Conservation (phyloP, 257 asterid genomes). For the Lavandula angustifolia region DNA sequence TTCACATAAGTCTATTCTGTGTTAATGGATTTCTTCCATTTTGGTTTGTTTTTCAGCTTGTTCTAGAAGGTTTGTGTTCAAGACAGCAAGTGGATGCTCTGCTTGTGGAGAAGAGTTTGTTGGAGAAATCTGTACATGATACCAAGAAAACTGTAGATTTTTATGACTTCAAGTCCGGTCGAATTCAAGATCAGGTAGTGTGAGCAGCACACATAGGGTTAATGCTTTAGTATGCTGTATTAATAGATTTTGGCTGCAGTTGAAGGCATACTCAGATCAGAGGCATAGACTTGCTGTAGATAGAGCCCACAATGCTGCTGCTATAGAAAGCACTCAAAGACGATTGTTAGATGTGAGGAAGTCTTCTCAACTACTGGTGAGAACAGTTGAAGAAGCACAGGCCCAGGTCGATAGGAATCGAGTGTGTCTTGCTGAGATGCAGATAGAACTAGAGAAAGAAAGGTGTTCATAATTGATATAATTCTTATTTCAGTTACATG, state of each 20-base stretch:
- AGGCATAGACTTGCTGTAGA: slow-evolving; percentile 74
- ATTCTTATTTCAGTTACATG: slow-evolving; percentile 3
- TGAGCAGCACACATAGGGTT: slow-evolving; percentile 12
- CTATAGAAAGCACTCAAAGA: slow-evolving; percentile 64
- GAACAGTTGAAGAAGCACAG: slow-evolving; percentile 70
- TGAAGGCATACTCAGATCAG: slow-evolving; percentile 71
- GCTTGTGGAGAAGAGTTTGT: slow-evolving; percentile 61
- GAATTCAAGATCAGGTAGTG: slow-evolving; percentile 88
- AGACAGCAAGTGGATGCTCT: slow-evolving; percentile 65
- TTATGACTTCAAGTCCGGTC: slow-evolving; percentile 61
- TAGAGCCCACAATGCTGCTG: slow-evolving; percentile 51
- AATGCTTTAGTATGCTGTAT: slow-evolving; percentile 18
- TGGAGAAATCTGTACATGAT: slow-evolving; percentile 65
- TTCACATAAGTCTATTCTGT: background rate
- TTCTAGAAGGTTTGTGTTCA: slow-evolving; percentile 76
- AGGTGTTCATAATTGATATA: slow-evolving; percentile 49
- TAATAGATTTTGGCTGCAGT: slow-evolving; percentile 57
- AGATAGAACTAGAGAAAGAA: slow-evolving; percentile 86
- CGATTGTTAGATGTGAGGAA: slow-evolving; percentile 55
- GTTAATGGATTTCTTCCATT: slow-evolving; percentile 13
- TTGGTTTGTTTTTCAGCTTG: slow-evolving; percentile 65
- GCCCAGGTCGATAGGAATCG: slow-evolving; percentile 68
- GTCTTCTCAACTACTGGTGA: slow-evolving; percentile 55
- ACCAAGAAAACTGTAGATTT: slow-evolving; percentile 59
- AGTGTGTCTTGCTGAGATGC: slow-evolving; percentile 61